phyloP scores from a whole-genome alignment of 2,329 filamentous ascomycete species.

The Neobulgaria alba region DNA sequence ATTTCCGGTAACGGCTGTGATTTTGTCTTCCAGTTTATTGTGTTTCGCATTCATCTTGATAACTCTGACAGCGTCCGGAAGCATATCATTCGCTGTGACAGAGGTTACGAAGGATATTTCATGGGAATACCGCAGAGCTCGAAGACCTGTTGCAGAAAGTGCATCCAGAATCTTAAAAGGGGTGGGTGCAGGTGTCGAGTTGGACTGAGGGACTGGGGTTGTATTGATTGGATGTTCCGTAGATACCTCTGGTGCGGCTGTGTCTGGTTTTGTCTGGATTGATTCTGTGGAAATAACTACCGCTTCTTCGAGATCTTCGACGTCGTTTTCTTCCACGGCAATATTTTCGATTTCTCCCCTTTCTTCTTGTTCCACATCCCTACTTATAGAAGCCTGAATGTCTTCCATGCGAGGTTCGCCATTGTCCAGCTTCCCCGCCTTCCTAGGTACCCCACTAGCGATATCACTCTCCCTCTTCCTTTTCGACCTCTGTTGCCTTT shows the following conservation, averaged over 20 bases:
- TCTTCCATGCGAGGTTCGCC: conserved; percentile 2
- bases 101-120: conserved; percentile 80
- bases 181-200: not conserved
- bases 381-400: not conserved
- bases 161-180: conserved; percentile 85
- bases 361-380: not conserved
- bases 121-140: conserved; percentile 82
- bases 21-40: conserved; percentile 64
- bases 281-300: not conserved
- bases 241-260: not conserved
- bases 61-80: conserved; percentile 63
- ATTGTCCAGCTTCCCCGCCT: conserved; percentile 29
- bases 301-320: not conserved
- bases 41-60: conserved; percentile 81
- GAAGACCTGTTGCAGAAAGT: conserved; percentile 84
- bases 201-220: not conserved
- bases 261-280: not conserved
- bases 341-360: not conserved
- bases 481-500: conserved; percentile 30
- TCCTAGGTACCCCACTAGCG: conserved; percentile 25
- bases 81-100: conserved; percentile 85
- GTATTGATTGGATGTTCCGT: not conserved
- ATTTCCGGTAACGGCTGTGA: conserved; percentile 69
- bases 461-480: conserved; percentile 39
- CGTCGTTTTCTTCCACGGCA: not conserved